phyloP scores from a whole-genome alignment of 1,284 basidiomycete genomes.

The Ganoderma lingzhi region DNA sequence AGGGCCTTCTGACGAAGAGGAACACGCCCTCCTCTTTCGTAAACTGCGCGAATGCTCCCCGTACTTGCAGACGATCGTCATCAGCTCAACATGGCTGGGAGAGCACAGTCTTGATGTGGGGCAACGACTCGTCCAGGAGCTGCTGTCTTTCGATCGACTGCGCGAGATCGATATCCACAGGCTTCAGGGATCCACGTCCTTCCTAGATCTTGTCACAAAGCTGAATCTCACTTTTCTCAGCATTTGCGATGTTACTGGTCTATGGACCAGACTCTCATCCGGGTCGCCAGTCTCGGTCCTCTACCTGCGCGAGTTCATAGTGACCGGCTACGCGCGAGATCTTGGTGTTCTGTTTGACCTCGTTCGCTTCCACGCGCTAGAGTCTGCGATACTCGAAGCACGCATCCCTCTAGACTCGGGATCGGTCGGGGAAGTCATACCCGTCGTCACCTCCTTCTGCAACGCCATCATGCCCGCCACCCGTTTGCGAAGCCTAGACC shows the following conservation, averaged over 20 bases:
- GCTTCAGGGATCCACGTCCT: not conserved
- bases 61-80: not conserved
- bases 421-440: too few relatives aligned
- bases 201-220: not conserved
- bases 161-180: not conserved
- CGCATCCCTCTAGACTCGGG: not conserved
- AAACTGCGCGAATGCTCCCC: not conserved
- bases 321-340: not conserved
- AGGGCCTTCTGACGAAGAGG: not conserved
- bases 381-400: not conserved
- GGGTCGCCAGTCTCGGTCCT: not conserved
- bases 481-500: not conserved
- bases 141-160: not conserved
- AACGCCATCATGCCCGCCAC: not conserved
- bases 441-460: not conserved
- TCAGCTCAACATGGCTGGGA: not conserved
- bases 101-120: not conserved
- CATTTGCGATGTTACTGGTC: not conserved
- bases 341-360: not conserved
- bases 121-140: not conserved
- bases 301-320: not conserved
- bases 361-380: not conserved
- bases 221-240: not conserved
- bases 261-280: not conserved
- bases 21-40: not conserved